Evolutionary conservation across 768 basidiomycete genomes (phyloP), one percentile per base, ranked within the genome.

Genomic region (Boletus rubroflammeus): DNA sequence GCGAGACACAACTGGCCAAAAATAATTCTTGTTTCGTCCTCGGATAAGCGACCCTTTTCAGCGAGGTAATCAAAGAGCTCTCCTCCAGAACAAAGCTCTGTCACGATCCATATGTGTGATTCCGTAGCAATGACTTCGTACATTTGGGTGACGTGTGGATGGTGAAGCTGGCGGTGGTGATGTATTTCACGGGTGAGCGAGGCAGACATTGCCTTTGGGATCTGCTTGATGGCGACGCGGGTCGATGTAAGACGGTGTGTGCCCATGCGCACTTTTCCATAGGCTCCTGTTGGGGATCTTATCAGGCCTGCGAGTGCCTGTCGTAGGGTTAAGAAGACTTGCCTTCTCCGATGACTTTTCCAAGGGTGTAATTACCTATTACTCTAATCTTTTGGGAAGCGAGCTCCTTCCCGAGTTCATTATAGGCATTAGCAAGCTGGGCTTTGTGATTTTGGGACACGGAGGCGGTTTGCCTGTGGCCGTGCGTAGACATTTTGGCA

Each of bases 101-200:
- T 92, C 40, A 99, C 88, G 54, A 99, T 93, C 93, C 94, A 98
- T 67, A 99, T 95, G 59, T 84, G 82, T 25, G 83, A 82, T 73
- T 99, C 97, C 2, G 97, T 98, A 9, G 97, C 97, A 67, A 98
- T 90, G 67, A 98, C 92, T 73, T 99, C 96, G 76, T 90, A 97
- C 72, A 98, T 86, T 67, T 96, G 93, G 14, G 93, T 91, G 64
- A 99, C 83, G 67, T 97, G 85, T 0, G 93, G 93, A 65, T 98
- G 96, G 68, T 97, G 97, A 13, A 99, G 82, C 46, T 93, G 90
- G 47, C 96, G 89, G 74, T 99, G 96, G 65, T 99, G 97, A 67
- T 99, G 96, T 51, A 99, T 97, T 75, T 99, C 96, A 59, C 96
- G 84, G 26, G 97, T 99, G 38, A 99, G 80, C 17, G 89, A 81